Base-by-base conservation (phyloP, 202 grass and related monocot species). In the Carex sylvatica region DNA sequence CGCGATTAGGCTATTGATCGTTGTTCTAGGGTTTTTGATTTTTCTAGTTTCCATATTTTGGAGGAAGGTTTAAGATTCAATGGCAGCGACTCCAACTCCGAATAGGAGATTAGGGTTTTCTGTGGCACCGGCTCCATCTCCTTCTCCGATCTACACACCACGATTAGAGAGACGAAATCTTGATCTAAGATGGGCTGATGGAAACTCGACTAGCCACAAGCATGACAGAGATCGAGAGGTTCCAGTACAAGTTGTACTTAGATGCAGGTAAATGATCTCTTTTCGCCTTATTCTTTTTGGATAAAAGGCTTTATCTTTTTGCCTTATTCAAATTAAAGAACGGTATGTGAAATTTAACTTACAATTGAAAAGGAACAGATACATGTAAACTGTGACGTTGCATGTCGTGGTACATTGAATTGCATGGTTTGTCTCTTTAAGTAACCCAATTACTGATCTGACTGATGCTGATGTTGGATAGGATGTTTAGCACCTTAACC, bases 141-240 rank as follows among this genome's bases (percentile, higher is more conserved):
- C 90, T 24, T 53, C 22, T 36, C 91, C 80, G 26, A 94, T 94
- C 83, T 84, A 89, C 62, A 97, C 94, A 74, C 94, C 94, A 63
- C 87, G 91, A 5, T 84, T 73, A 31, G 90, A 91, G 88, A 89
- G 86, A 63, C 88, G 88, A 59, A 52, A 70, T 6, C 47, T 88
- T 47, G 94, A 97, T 84, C 90, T 94, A 66, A 88, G 91, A 69
- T 94, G 94, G 94, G 86, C 85, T 13, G 91, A 92, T 71, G 89
- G 84, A 56, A 87, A 46, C 23, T 87, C 88, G 26, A 87, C 66
- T 14, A 84, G 80, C 76, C 18, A 35, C 53, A 82, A 66, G 49
- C 35, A 18, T 31, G 88, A 91, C 16, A 85, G 73, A 65, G 90
- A 88, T 65, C 64, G 83, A 62, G 91, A 92, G 76, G 90, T 79